These are phyloP conservation scores for Magnolia sinica DNA, from an alignment of 164 flowering plant species.

Conservation along the genomic window DNA sequence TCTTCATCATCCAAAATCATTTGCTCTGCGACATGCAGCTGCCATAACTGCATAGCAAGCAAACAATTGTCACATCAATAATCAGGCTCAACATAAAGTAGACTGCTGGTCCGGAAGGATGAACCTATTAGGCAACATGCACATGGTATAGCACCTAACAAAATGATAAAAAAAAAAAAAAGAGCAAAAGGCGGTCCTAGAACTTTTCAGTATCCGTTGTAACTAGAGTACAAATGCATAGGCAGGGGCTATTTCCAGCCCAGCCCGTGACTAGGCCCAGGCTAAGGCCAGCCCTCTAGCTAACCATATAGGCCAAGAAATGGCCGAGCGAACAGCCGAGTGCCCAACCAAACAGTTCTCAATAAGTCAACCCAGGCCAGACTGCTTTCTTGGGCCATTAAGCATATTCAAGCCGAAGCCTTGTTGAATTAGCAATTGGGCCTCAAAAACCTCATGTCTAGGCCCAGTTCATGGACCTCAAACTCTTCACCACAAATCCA, in stretches of 20 bases:
- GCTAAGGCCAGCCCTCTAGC: too few relatives aligned
- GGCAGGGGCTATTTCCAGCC: neutral
- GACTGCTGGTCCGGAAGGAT: neutral
- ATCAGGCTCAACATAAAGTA: slow-evolving; percentile 4
- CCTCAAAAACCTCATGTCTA: neutral
- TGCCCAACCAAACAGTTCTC: too few relatives aligned
- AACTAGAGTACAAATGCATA: neutral
- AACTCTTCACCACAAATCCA: neutral
- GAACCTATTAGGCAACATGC: neutral
- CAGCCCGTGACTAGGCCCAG: too few relatives aligned
- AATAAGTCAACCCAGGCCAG: too few relatives aligned
- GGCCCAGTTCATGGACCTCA: neutral
- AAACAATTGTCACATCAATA: neutral
- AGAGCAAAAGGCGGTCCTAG: too few relatives aligned
- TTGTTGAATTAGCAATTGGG: too few relatives aligned
- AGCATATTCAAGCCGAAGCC: too few relatives aligned
- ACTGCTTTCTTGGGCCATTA: too few relatives aligned
- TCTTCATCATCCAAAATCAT: slow-evolving; percentile 88
- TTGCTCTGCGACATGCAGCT: slow-evolving; percentile 90
- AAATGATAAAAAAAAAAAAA: neutral
- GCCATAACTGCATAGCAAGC: slow-evolving; percentile 75
- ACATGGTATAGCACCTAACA: neutral
- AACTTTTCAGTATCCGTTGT: neutral
- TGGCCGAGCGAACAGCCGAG: too few relatives aligned
- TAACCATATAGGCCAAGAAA: too few relatives aligned